Base-by-base conservation (phyloP, 2,329 filamentous ascomycete genomes). In the Camillea tinctor region DNA sequence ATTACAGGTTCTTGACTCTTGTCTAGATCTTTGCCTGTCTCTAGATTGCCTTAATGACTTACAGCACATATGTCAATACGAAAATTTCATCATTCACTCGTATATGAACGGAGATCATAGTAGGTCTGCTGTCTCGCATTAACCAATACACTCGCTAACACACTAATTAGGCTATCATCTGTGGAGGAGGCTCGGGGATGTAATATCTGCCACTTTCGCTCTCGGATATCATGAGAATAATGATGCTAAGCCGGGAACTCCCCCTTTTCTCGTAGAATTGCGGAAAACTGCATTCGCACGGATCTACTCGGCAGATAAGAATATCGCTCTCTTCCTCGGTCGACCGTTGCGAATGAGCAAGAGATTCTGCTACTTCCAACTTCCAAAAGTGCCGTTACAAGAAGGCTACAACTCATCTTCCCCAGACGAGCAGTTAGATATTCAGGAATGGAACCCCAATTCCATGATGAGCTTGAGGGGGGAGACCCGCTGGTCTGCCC, bases 271-370 rank as follows among this genome's bases (percentile, higher is more conserved):
- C 1, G 68, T 66, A 0, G 72, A 79, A 52, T 71, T 81, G 56
- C 71, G 79, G 22, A 71, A 72, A 57, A 68, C 70, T 2, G 74
- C 74, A 5, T 80, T 81, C 60, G 75, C 75, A 4, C 71, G 75
- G 1, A 73, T 74, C 5, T 82, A 80, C 57, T 76, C 76, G 6
- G 75, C 75, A 4, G 80, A 82, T 58, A 82, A 81, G 58, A 77
- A 75, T 49, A 68, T 81, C 7, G 76, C 79, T 1, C 77, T 81
- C 1, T 83, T 83, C 56, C 74, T 82, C n/a, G 80, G 80, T 3
- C 74, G 80, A 1, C 80, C 80, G 3, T 79, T 79, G 2, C 72
- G 80, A 2, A 76, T 82, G 48, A 74, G 73, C n/a, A 71, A 75
- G 44, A 73, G 74, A 48, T 80, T 75, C 59, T 80, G 79, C 64